These are phyloP conservation scores for Solanum bulbocastanum DNA, from an alignment of 257 asterid genomes.

Conservation along the genomic window DNA sequence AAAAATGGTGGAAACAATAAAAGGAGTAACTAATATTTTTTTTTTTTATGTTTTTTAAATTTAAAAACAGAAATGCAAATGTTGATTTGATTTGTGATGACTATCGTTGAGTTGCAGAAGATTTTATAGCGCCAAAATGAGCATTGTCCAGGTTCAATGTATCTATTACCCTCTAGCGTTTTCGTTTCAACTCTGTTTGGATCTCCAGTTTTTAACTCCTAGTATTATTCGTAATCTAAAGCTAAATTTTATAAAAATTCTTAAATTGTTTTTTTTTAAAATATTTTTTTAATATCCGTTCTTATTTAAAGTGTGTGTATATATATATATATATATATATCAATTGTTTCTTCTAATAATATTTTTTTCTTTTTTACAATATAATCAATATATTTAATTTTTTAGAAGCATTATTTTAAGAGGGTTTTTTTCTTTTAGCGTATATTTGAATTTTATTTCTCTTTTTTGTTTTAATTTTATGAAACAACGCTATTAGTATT, in stretches of 20 bases:
- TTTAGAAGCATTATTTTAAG: background rate
- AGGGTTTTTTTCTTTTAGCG: background rate
- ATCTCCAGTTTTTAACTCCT: background rate
- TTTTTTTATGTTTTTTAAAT: no score
- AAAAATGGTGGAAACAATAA: background rate
- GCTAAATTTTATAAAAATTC: no score
- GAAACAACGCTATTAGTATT: no score
- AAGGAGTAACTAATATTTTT: no score
- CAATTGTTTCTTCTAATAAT: background rate
- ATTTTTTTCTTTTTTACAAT: no score
- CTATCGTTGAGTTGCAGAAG: background rate
- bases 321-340: no score
- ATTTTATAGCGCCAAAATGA: slow-evolving; percentile 21
- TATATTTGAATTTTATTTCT: no score
- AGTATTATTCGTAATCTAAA: no score
- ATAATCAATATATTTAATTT: background rate
- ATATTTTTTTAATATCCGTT: no score
- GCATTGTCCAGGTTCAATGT: slow-evolving; percentile 73
- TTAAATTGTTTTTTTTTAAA: no score
- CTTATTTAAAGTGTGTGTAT: background rate
- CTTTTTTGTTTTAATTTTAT: no score
- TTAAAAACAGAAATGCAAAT: background rate
- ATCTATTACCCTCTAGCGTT: slow-evolving; percentile 3
- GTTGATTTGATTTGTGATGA: background rate
- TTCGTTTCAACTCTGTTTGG: background rate